Conservation (phyloP, 1,284 basidiomycete genomes). For the Pseudozyma hubeiensis region DNA sequence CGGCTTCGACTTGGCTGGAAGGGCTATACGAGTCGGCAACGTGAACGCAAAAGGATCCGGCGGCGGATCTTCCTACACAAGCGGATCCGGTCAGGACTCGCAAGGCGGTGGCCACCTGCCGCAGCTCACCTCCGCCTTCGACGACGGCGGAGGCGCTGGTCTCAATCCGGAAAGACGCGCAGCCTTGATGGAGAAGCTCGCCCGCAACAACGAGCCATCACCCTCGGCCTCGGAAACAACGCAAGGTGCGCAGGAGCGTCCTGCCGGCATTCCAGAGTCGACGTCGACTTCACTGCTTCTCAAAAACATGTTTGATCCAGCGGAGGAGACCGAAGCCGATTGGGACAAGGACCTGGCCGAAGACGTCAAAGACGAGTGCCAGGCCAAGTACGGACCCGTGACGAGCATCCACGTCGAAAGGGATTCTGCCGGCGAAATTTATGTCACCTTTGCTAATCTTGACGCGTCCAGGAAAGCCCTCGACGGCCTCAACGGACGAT, state of each 20-base stretch:
- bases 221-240: conserved; percentile 14
- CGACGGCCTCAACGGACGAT: conserved; percentile 87
- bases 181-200: conserved; percentile 67
- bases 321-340: conserved; percentile 92
- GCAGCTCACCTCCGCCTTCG: conserved; percentile 55
- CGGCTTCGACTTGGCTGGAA: conserved; percentile 93
- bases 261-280: conserved; percentile 71
- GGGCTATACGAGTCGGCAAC: conserved; percentile 72
- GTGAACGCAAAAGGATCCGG: conserved; percentile 56
- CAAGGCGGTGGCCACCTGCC: conserved; percentile 44
- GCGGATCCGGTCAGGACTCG: conserved; percentile 13
- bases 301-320: conserved; percentile 96
- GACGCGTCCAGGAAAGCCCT: conserved; percentile 85
- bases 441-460: conserved; percentile 86
- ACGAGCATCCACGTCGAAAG: conserved; percentile 90
- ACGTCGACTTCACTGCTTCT: conserved; percentile 72
- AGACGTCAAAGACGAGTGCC: conserved; percentile 93
- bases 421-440: conserved; percentile 92
- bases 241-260: conserved; percentile 70
- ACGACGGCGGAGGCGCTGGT: conserved; percentile 65
- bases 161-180: conserved; percentile 60
- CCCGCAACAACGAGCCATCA: conserved; percentile 50
- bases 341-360: conserved; percentile 97
- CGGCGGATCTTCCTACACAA: conserved; percentile 12
- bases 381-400: conserved; percentile 88